Evolutionary conservation across 2,329 filamentous ascomycete species (phyloP), one percentile per base, ranked within the genome.

Genomic region (Talaromyces islandicus): DNA sequence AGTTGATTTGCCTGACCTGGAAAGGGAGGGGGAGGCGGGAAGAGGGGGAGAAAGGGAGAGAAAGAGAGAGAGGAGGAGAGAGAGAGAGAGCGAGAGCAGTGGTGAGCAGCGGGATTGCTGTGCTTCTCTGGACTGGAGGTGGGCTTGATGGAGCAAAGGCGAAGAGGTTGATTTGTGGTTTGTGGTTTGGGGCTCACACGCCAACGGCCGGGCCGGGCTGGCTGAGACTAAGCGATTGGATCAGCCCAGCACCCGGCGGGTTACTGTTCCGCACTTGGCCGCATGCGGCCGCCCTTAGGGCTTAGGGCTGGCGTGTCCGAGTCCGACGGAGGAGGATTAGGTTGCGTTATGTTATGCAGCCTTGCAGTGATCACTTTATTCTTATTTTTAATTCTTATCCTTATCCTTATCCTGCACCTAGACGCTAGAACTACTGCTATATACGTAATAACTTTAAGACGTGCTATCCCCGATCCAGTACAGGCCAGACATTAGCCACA

Each of bases 31-130:
- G 50, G 38, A 38, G 21, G 41, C n/a, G 25, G 65, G 64, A 65
- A 54, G 65, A 65, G 65, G 25, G 65, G 64, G 66, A 54, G 65
- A 65, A 64, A 70, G 68, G 64, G 68, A 64, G 62, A 68, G 67
- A 67, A 67, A 65, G 58, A 56, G 61, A 32, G 61, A 62, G 24
- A 63, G 57, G 52, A 58, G 57, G 59, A 64, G 67, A 56, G 14
- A 46, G 54, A n/a, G 9, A 43, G 54, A 30, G 7, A 27, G 53
- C 12, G 19, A 43, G 30, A 29, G 53, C 32, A 55, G 41, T 24
- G n/a, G n/a, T 11, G 43, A 35, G 32, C 14, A 12, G 14, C 11
- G 14, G 32, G 2, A 12, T 12, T 35, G 32, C 32, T 19, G 10
- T 46, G 43, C 43, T 46, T n/a, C 38, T 41, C 43, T 46, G 43